A percentile compares a stretch with the other conserved stretches of the same genome.
These are phyloP conservation scores for Carex littledalei DNA, from an alignment of 176 grass and related monocot genomes.

Conservation along the genomic window DNA sequence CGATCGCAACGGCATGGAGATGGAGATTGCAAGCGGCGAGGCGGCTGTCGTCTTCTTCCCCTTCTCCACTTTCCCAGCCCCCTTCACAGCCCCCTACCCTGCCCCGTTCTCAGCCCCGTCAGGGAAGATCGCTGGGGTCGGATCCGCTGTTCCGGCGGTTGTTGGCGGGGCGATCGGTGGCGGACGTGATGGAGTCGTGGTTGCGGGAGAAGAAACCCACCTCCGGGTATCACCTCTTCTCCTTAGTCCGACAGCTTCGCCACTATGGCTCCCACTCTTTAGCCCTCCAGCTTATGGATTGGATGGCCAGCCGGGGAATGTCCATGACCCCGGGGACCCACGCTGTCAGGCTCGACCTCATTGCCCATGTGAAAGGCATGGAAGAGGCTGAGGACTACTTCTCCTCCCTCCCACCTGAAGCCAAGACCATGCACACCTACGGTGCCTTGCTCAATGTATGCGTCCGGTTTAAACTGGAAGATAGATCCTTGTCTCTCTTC, in stretches of 20 bases:
- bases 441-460: constrained; percentile 57
- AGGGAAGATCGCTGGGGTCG: too few relatives aligned
- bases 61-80: not conserved
- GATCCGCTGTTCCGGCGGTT: not conserved
- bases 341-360: constrained; percentile 60
- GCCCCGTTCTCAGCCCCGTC: not conserved
- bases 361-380: constrained; percentile 40
- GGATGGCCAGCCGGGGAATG: constrained; percentile 60
- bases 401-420: constrained; percentile 39
- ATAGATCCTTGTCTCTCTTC: constrained; percentile 53
- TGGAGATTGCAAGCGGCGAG: not conserved
- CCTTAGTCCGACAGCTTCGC: not conserved
- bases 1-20: not conserved
- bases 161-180: not conserved
- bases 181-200: not conserved
- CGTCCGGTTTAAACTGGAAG: constrained; percentile 39
- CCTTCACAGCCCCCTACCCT: too few relatives aligned
- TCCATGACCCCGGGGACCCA: constrained; percentile 51
- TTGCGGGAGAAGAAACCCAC: not conserved
- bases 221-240: not conserved
- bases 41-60: not conserved
- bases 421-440: constrained; percentile 47
- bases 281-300: constrained; percentile 46
- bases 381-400: constrained; percentile 69
- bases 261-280: not conserved